phyloP scores from a whole-genome alignment of 768 basidiomycete species.

The Pleurotus sapidus region DNA sequence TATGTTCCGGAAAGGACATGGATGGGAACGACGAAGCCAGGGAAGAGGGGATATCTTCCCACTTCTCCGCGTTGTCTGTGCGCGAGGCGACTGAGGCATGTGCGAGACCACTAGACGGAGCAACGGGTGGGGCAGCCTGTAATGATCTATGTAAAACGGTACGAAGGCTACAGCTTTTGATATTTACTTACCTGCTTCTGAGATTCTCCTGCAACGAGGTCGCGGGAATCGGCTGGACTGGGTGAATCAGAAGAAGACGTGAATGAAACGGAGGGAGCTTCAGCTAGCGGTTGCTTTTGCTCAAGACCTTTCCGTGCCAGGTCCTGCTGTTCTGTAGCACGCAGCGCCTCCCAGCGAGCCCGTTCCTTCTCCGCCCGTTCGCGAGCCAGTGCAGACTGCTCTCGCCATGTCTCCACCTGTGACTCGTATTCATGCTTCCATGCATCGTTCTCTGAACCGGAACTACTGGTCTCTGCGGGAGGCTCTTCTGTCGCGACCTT shows the following conservation, averaged over 20 bases:
- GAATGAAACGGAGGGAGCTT: constrained; percentile 9
- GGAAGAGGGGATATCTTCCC: constrained; percentile 70
- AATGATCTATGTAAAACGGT: neutral
- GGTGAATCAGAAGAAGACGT: constrained; percentile 23
- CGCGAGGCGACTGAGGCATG: constrained; percentile 4
- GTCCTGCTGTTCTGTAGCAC: constrained; percentile 50
- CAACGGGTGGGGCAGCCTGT: neutral
- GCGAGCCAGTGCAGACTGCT: constrained; percentile 67
- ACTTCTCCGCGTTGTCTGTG: constrained; percentile 54
- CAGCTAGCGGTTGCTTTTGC: neutral
- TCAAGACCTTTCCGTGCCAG: constrained; percentile 26
- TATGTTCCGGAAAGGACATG: constrained; percentile 67
- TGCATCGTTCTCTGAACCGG: constrained; percentile 31
- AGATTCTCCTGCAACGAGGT: constrained; percentile 36
- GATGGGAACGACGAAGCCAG: constrained; percentile 75
- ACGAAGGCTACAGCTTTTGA: neutral
- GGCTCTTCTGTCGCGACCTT: neutral
- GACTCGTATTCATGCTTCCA: constrained; percentile 73
- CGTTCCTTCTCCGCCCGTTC: constrained; percentile 75
- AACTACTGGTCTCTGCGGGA: constrained; percentile 13
- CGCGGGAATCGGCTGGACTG: constrained; percentile 36
- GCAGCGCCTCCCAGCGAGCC: constrained; percentile 65
- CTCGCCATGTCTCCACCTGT: constrained; percentile 68
- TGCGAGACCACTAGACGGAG: constrained; percentile 3
- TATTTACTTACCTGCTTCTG: constrained; percentile 24